Base-by-base conservation (phyloP, 257 asterid genomes). In the Solanum chmielewskii region DNA sequence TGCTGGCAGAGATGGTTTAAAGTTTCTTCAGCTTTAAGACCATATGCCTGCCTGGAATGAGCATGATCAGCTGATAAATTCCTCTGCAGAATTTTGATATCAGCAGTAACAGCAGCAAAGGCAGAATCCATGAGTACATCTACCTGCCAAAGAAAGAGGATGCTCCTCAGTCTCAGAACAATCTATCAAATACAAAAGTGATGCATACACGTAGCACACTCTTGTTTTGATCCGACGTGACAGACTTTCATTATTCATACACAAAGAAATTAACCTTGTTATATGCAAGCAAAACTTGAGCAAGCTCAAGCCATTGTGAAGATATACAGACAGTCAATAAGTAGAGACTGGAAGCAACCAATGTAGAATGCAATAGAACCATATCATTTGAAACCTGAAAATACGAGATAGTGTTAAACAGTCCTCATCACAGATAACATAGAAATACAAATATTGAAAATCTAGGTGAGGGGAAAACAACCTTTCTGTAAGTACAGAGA, bases 1-100 rank as follows among this genome's bases (percentile, higher is more conserved):
- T 96, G 99, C 92, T 96, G 98, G 95, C 96, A 96, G 86, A 97
- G 96, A 90, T 95, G 95, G 89, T 92, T 92, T 92, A 95, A 87
- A 47, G 91, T 92, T 86, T 94, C 98, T 89, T 92, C 96, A 84
- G 91, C 92, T 29, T 91, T 91, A 90, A 95, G 92, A 84, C 92
- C 64, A 83, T 91, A 87, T 74, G 87, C 90, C 85, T 87, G 87
- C 88, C 90, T 76, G 89, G 91, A 85, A 86, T 92, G 96, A 35
- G 90, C 90, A 83, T 88, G 89, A 90, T 90, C 94, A 89, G 91
- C 90, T 73, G 95, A 93, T 81, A 97, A 92, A 91, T 91, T 94
- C 86, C 89, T 90, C 90, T 91, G 96, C 86, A 97, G 97, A 95
- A 93, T 94, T 87, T 92, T 90, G 35, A 95, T 93, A 90, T 94